Base-by-base conservation (phyloP, 305 asterid species). In the Fraxinus angustifolia region DNA sequence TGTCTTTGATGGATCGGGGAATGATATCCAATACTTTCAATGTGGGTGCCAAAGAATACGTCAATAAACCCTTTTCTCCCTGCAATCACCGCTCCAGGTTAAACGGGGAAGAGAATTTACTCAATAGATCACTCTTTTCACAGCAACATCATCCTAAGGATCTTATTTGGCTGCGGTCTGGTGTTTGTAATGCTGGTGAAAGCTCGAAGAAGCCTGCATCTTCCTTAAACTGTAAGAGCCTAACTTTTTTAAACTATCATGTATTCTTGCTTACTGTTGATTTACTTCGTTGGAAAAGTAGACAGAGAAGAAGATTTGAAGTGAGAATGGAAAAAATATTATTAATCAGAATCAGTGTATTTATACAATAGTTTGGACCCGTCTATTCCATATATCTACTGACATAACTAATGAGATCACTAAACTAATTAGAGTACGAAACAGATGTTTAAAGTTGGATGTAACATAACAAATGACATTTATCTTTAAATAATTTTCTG, bases 1-100 rank as follows among this genome's bases (percentile, higher is more conserved):
- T 93, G 23, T 91, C 95, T 50, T 85, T 92, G 85, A 95, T 91
- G 98, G 92, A 95, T 81, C 93, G 77, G 58, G 76, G 90, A 56
- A 83, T 87, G 53, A 76, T 77, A 21, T 82, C 92, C 0, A 78
- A 77, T 65, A 45, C 92, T 3, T 85, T 83, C 80, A 76, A 84
- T 78, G 62, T 84, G 33, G 91, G 89, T 50, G n/a, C 87, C 12
- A 86, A 84, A 76, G 85, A 76, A 74, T 79, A 80, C 82, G 82
- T 81, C 31, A 83, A 81, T 82, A 90, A 85, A 73, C 84, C 91
- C 36, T 89, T 87, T 35, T 60, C 90, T 48, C 88, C 91, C 1
- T 87, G 93, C 83, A 81, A 82, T 75, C 82, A 82, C 76, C 93
- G 88, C 79, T 88, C 91, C 1, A 81, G 73, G 73, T 38, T 87